Evolutionary conservation across 2,329 filamentous ascomycete species (phyloP), one percentile per base, ranked within the genome.

Genomic region (Alternaria solani): DNA sequence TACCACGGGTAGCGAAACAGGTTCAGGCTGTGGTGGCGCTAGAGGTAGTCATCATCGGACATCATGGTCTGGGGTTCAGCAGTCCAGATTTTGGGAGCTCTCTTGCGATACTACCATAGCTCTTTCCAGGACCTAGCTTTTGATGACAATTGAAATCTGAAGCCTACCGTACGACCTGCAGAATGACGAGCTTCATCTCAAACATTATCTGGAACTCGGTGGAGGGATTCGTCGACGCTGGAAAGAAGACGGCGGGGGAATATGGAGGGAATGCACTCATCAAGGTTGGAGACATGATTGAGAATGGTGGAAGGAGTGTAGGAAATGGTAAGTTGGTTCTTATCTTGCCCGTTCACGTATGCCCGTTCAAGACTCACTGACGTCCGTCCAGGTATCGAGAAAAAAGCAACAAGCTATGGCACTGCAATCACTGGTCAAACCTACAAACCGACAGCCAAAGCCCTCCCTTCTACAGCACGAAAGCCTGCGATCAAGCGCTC

Each of bases 161-260:
- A 38, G 14, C 23, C 6, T 14, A 2, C 20, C 25, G 18, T 5
- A 38, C 32, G 9, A 36, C 49, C 18, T 53, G 16, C 20, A 41
- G 62, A 49, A 75, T 74, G 73, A 64, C 72, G 36, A 62, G 65
- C 44, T 78, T 79, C 57, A 71, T 79, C 39, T 67, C 72, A 55
- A 77, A 78, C 57, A 78, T 79, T 46, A 61, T 79, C 34, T 75
- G 74, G 70, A 78, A 77, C 61, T 76, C 73, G 20, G 72, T 79
- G 16, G 69, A 71, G 23, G 77, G 77, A 2, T 78, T 78, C 48
- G 75, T 79, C 1, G 75, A 78, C 39, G 75, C 74, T 0, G 77
- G 75, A 11, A 78, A 70, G 52, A 67, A 73, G 30, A 72, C 75
- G 8, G 77, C 69, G 16, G 77, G 77, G 7, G 76, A 74, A 49